A percentile compares a stretch with the other conserved stretches of the same genome.
Evolutionary conservation across 352 stramenopile species (phyloP).

Genomic region (Globisporangium carolinianum): DNA sequence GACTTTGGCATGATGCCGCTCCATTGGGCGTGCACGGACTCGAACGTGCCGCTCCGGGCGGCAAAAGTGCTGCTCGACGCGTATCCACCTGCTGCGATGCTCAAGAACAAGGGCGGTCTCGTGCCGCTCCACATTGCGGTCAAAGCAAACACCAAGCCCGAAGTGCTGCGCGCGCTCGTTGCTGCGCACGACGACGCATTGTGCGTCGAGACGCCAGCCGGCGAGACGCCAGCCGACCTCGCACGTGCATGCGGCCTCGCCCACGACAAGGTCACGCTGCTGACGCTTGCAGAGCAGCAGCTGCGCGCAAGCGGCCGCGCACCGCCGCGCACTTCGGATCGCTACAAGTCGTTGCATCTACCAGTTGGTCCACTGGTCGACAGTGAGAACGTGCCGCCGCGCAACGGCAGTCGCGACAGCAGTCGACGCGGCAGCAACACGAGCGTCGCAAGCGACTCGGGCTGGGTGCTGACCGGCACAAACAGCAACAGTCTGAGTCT

Average conservation of each 20-base stretch:
- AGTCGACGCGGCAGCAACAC: not conserved
- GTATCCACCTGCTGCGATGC: constrained; percentile 35
- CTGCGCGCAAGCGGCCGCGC: constrained; percentile 34
- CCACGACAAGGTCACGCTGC: constrained; percentile 38
- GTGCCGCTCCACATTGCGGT: constrained; percentile 78
- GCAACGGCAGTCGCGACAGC: not conserved
- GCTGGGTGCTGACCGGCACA: constrained; percentile 5
- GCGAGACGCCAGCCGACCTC: constrained; percentile 66
- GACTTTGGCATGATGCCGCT: constrained; percentile 73
- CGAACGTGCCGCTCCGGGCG: too few species aligned
- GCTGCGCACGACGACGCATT: constrained; percentile 36
- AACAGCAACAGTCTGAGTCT: not conserved
- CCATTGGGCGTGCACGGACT: too few species aligned
- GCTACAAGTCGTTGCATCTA: constrained; percentile 31
- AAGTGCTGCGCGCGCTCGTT: constrained; percentile 56
- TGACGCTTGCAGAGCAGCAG: constrained; percentile 36
- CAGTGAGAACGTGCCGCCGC: constrained; percentile 2
- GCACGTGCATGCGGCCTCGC: constrained; percentile 43
- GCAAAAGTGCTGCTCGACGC: constrained; percentile 55
- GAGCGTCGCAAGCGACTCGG: not conserved
- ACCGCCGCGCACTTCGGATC: constrained; percentile 34
- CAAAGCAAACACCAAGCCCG: constrained; percentile 63
- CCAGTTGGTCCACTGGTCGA: constrained; percentile 1
- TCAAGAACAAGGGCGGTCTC: constrained; percentile 74
- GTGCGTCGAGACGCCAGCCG: constrained; percentile 60